Evolutionary conservation across 1,139 yeast species (phyloP), one percentile per base, ranked within the genome.

Genomic region (Nematodospora anomalae): DNA sequence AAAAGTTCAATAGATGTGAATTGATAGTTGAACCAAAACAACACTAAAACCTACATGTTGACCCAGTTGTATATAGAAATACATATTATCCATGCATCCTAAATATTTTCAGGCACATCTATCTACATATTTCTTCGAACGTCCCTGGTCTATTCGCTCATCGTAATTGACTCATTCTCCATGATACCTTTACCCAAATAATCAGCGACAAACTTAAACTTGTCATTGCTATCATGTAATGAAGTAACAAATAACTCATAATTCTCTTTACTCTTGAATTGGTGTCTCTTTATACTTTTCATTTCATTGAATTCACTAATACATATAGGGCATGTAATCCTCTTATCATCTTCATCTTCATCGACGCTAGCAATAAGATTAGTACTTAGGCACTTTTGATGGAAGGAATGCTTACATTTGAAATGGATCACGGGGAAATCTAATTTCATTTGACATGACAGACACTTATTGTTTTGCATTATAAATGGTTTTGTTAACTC

Each of bases 141-240:
- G n/a, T n/a, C n/a, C n/a, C n/a, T n/a, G n/a, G n/a, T n/a, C n/a
- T n/a, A 18, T 18, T 18, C 21, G 8, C 8, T 18, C 21, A 33
- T 14, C 9, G 28, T 33, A 16, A 34, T 22, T 21, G 46, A 57
- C 20, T 63, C 67, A 36, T 60, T 57, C 49, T 80, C 89, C 80
- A 88, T 75, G 0, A 86, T 90, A 1, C 98, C 98, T 43, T 87
- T 76, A 3, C 96, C 96, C 35, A 89, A 74, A 56, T 83, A 89
- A 40, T 87, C 95, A 37, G 85, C 74, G 38, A 90, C 74, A 3
- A 82, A 82, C 52, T 80, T 83, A 55, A 89, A 83, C 51, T 85
- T 74, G 45, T 83, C 89, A 6, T 69, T 75, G 26, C 80, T 68
- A 15, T 77, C 83, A 14, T 69, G 65, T 42, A 90, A 60, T 1